Conservation (phyloP, 2,329 filamentous ascomycete genomes). For the Microdochium nivale region DNA sequence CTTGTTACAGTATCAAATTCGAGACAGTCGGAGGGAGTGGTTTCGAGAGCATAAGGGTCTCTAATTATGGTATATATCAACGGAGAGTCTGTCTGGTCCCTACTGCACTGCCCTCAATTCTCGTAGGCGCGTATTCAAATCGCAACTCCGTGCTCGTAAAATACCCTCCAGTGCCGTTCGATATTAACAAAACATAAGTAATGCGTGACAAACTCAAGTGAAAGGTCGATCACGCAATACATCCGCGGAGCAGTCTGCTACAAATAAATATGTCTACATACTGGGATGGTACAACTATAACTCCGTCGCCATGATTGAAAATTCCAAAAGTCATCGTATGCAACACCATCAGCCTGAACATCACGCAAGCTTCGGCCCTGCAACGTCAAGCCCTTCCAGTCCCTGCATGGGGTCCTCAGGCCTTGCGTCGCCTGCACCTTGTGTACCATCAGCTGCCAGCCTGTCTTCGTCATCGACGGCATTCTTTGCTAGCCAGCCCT, state of each 20-base stretch:
- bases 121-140: not conserved
- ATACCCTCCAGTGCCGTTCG: too few species aligned
- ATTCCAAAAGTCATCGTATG: conserved; percentile 11
- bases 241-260: too few species aligned
- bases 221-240: too few species aligned
- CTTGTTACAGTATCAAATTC: not conserved
- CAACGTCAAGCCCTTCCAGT: conserved; percentile 85
- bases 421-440: conserved; percentile 32
- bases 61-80: not conserved
- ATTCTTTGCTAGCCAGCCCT: conserved; percentile 86
- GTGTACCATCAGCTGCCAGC: conserved; percentile 40
- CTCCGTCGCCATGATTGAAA: conserved; percentile 21
- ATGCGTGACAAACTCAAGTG: too few species aligned
- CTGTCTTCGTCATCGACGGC: conserved; percentile 76
- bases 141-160: too few species aligned
- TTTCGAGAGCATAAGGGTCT: not conserved
- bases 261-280: too few species aligned
- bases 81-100: conserved; percentile 2
- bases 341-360: conserved; percentile 8
- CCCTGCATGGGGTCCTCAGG: conserved; percentile 91
- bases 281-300: conserved; percentile 5
- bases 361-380: conserved; percentile 76
- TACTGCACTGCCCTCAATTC: too few species aligned
- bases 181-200: too few species aligned
- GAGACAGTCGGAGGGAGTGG: not conserved